Evolutionary conservation across 345 rosid genomes (phyloP), one percentile per base, ranked within the genome.

Genomic region (Sonneratia caseolaris): DNA sequence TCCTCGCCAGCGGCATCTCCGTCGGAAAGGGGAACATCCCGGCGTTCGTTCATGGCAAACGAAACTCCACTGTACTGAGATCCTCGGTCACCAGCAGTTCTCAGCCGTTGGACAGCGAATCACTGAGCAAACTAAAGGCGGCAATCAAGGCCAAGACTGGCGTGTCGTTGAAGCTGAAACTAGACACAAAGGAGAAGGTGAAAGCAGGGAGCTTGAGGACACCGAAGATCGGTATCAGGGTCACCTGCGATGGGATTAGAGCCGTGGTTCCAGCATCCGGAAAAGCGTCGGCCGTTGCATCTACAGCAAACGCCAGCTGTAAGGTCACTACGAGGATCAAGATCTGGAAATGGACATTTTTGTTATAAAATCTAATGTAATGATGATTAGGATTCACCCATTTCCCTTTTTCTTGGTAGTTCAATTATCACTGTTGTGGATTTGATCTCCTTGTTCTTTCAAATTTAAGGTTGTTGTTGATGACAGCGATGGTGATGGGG

Each of bases 301-400:
- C 84, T 15, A 85, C 86, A 2, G 72, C 87, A 12, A 78, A 81
- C 4, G 91, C 84, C 8, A 84, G 81, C 42, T 93, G 98, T 78
- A 86, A 91, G 84, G 94, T 87, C 76, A 88, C 86, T 67, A 72
- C 82, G 70, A 88, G 86, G 77, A 66, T 91, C 78, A 93, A 91
- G 90, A 83, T 93, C 82, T 93, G 97, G 98, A 93, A 91, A 82
- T 83, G 89, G 87, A 86, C 87, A 66, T 81, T 93, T 59, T 85
- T 8, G 57, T 47, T 47, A 2, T 47, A 13, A 47, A 47, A 40
- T 27, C 32, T 27, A 27, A 27, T 27, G 32, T 27, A 27, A 27
- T 27, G 32, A 27, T 27, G 32, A 27, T 27, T 27, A 27, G 32
- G 32, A 27, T 27, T 27, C 32, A 27, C 32, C 9, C 43, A 40